Percentiles rank a stretch among this genome's conserved stretches.
Conservation (phyloP, 768 basidiomycete species). For the Brasilioporus rufonigricans region DNA sequence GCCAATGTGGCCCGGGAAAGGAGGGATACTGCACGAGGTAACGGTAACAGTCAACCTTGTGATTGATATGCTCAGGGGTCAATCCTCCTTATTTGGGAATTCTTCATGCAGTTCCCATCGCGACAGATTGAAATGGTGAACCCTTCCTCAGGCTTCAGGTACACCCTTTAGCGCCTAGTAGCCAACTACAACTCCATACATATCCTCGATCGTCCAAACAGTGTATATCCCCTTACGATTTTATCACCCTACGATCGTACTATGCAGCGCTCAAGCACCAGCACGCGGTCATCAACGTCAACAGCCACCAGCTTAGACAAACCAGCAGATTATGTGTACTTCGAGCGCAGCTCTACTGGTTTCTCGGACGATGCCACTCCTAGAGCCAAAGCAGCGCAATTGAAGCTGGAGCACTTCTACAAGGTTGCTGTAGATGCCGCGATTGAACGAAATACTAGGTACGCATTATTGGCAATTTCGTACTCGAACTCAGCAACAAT, state of each 20-base stretch:
- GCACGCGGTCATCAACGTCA: constrained; percentile 27
- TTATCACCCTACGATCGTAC: background rate
- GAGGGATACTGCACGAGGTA: too few relatives aligned
- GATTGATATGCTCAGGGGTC: too few relatives aligned
- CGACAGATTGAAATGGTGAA: background rate
- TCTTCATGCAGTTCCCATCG: constrained; percentile 21
- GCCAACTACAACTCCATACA: background rate
- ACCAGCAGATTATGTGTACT: constrained; percentile 82
- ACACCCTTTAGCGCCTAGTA: too few relatives aligned
- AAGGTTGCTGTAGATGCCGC: constrained; percentile 96
- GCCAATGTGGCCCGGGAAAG: too few relatives aligned
- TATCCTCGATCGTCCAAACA: background rate
- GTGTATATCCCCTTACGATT: too few relatives aligned
- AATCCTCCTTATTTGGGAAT: background rate
- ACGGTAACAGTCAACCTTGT: too few relatives aligned
- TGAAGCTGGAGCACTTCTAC: constrained; percentile 96
- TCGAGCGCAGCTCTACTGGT: constrained; percentile 72
- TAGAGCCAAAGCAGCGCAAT: constrained; percentile 85
- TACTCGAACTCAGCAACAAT: background rate
- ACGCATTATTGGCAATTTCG: constrained; percentile 10
- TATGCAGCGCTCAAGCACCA: constrained; percentile 33
- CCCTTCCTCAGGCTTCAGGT: too few relatives aligned
- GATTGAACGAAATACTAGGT: constrained; percentile 92
- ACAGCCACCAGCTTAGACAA: constrained; percentile 32
- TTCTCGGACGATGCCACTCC: constrained; percentile 82